Evolutionary conservation across 2,329 filamentous ascomycete species (phyloP).

Genomic region (Stagonosporopsis chrysanthemi): DNA sequence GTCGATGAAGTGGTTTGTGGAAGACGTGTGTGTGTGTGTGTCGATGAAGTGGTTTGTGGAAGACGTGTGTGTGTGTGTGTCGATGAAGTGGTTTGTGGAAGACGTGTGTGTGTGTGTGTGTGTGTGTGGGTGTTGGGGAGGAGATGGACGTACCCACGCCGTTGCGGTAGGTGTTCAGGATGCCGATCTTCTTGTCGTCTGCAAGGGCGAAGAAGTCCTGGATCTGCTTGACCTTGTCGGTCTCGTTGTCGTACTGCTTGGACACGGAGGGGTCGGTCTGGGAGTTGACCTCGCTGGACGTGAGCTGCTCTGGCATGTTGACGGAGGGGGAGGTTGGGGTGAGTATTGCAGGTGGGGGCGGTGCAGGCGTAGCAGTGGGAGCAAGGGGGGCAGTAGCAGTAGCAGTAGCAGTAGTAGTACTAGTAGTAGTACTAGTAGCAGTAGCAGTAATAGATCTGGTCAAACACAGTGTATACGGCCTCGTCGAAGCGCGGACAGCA

Average conservation of each 20-base stretch:
- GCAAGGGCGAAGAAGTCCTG: slow-evolving; percentile 57
- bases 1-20: no score
- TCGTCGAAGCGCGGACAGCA: slow-evolving; percentile 8
- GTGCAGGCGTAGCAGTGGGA: not conserved
- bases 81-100: no score
- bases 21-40: no score
- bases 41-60: no score
- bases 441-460: slow-evolving; percentile 13
- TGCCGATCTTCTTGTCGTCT: slow-evolving; percentile 56
- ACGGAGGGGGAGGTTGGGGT: slow-evolving; percentile 29
- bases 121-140: not conserved
- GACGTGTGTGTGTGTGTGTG: no score
- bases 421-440: not conserved
- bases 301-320: slow-evolving; percentile 57
- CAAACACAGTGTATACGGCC: not conserved
- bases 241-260: slow-evolving; percentile 58
- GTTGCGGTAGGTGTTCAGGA: slow-evolving; percentile 53
- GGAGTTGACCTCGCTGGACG: slow-evolving; percentile 50
- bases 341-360: slow-evolving; percentile 1
- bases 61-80: no score
- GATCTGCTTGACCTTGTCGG: slow-evolving; percentile 55
- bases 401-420: no score
- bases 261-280: slow-evolving; percentile 56
- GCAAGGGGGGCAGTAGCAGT: no score
- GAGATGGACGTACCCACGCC: slow-evolving; percentile 44